Evolutionary conservation across 2,329 filamentous ascomycete genomes (phyloP).

Genomic region (Teratosphaeria pseudoeucalypti): DNA sequence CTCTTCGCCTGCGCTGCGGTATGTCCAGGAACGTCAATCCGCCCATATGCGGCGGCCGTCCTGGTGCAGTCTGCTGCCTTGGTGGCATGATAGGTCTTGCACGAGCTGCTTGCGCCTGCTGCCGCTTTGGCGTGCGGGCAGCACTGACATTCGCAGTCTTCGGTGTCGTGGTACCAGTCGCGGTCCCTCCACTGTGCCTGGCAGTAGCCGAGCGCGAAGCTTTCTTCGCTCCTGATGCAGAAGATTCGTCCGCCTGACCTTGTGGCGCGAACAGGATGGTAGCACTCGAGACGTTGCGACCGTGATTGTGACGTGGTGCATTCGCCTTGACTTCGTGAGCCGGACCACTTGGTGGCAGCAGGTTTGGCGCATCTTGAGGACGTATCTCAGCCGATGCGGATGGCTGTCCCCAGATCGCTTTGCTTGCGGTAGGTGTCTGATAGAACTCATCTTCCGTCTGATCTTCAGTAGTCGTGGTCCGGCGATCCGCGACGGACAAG

Average conservation of each 20-base stretch:
- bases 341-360: constrained; percentile 23
- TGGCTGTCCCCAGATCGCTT: constrained; percentile 14
- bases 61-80: constrained; percentile 20
- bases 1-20: constrained; percentile 27
- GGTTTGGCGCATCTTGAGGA: constrained; percentile 15
- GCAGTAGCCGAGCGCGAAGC: constrained; percentile 11
- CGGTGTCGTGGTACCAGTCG: constrained; percentile 4
- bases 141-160: not conserved
- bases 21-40: constrained; percentile 20
- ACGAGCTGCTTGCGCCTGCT: constrained; percentile 22
- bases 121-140: not conserved
- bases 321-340: constrained; percentile 17
- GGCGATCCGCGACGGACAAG: constrained; percentile 22
- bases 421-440: constrained; percentile 30
- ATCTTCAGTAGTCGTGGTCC: constrained; percentile 5
- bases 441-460: constrained; percentile 32
- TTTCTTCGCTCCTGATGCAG: constrained; percentile 23
- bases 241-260: constrained; percentile 22
- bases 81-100: constrained; percentile 49
- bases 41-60: constrained; percentile 4
- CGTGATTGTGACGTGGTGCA: constrained; percentile 40
- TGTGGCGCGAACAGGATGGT: constrained; percentile 77
- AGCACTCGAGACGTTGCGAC: constrained; percentile 65
- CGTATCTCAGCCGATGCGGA: constrained; percentile 17
- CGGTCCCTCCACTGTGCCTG: constrained; percentile 17